Conservation (phyloP, 805 yeast species). For the Hanseniaspora occidentalis region DNA sequence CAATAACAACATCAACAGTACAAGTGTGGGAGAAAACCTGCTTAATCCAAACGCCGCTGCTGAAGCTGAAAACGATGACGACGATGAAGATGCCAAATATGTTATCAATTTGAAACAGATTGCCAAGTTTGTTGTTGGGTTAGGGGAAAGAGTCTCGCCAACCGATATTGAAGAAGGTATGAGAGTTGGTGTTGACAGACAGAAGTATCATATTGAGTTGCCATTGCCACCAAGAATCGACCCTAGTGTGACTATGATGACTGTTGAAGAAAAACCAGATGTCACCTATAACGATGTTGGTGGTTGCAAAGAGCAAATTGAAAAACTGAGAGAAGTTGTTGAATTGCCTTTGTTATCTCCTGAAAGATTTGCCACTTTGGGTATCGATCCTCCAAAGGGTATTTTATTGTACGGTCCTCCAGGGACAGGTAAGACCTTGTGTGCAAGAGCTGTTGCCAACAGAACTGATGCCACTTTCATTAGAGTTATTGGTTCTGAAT, state of each 20-base stretch:
- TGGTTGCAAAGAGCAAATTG: slow-evolving; percentile 97
- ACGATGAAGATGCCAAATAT: slow-evolving; percentile 80
- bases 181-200: slow-evolving; percentile 98
- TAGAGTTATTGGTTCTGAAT: slow-evolving; percentile 95
- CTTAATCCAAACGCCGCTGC: slow-evolving; percentile 10
- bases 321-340: slow-evolving; percentile 89
- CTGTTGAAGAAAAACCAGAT: slow-evolving; percentile 98
- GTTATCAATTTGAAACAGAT: slow-evolving; percentile 95
- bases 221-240: slow-evolving; percentile 97
- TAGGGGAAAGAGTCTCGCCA: slow-evolving; percentile 95
- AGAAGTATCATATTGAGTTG: slow-evolving; percentile 89
- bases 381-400: slow-evolving; percentile 99
- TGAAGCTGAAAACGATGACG: slow-evolving; percentile 22
- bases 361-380: slow-evolving; percentile 90
- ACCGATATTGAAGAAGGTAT: slow-evolving; percentile 99
- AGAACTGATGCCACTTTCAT: slow-evolving; percentile 98
- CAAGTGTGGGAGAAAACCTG: slow-evolving; percentile 2
- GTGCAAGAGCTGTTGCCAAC: slow-evolving; percentile 98
- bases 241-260: slow-evolving; percentile 98
- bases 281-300: slow-evolving; percentile 98
- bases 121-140: slow-evolving; percentile 93
- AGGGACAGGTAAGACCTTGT: slow-evolving; percentile 95
- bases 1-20: slow-evolving; percentile 4
- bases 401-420: slow-evolving; percentile 95
- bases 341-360: slow-evolving; percentile 90